Percentiles rank a stretch among this genome's conserved stretches.
Conservation (phyloP, 164 flowering plant genomes). For the Saururus chinensis region DNA sequence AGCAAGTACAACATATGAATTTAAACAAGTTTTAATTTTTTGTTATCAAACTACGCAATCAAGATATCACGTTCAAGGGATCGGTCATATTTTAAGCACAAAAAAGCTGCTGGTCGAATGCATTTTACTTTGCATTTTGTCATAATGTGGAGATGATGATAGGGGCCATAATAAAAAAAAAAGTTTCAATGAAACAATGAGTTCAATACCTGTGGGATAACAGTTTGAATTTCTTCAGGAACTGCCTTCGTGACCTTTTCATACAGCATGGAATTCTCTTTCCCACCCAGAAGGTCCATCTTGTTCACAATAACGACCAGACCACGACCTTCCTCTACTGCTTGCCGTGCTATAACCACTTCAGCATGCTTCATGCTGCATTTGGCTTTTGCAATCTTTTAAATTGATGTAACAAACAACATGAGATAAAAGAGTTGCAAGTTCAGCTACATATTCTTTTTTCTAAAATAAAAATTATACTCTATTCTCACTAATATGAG, state of each 20-base stretch:
- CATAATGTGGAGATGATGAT: no score
- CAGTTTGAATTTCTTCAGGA: slow-evolving; percentile 82
- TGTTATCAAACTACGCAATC: no score
- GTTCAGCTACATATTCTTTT: background rate
- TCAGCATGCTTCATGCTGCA: slow-evolving; percentile 91
- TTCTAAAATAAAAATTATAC: no score
- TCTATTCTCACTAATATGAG: background rate
- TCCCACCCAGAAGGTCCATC: slow-evolving; percentile 83
- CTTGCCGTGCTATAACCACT: slow-evolving; percentile 85
- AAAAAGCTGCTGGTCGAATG: no score
- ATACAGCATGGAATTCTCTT: slow-evolving; percentile 27
- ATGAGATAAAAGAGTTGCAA: background rate
- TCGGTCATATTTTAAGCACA: no score
- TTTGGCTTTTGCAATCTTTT: slow-evolving; percentile 65
- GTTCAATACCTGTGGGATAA: slow-evolving; percentile 92
- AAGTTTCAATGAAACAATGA: no score
- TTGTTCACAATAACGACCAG: slow-evolving; percentile 87
- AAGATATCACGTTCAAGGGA: no score
- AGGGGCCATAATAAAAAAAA: no score
- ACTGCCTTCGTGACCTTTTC: slow-evolving; percentile 70
- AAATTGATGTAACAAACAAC: no score
- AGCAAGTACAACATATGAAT: no score
- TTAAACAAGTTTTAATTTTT: no score
- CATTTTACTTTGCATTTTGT: no score
- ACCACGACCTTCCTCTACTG: slow-evolving; percentile 96